phyloP scores from a whole-genome alignment of 176 grass and related monocot species.

The Echinochloa phyllopogon region DNA sequence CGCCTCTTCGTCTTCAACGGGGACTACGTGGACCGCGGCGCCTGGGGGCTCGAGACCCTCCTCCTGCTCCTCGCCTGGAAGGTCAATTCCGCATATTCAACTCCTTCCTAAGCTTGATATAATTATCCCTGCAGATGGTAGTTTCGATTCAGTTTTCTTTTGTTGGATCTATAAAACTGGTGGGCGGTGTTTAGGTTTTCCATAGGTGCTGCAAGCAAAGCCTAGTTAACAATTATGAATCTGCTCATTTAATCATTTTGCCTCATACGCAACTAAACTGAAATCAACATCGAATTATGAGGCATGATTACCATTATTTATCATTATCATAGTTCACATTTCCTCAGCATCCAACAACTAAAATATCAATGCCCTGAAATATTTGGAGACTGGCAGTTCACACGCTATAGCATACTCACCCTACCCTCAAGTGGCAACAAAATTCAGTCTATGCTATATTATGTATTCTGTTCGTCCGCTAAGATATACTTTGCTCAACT shows the following conservation, averaged over 20 bases:
- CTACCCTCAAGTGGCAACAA: not conserved
- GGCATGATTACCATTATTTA: not conserved
- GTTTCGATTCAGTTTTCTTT: not conserved
- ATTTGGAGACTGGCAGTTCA: not conserved
- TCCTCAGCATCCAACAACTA: not conserved
- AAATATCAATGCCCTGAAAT: not conserved
- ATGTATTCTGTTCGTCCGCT: not conserved
- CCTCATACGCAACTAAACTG: too few relatives aligned
- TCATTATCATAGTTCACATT: not conserved
- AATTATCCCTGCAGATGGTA: not conserved
- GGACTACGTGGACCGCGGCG: constrained; percentile 93
- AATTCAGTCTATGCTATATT: not conserved
- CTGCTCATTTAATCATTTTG: too few relatives aligned
- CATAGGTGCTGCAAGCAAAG: not conserved
- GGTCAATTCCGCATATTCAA: constrained; percentile 45
- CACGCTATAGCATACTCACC: not conserved
- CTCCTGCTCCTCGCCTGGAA: constrained; percentile 93
- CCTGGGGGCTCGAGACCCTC: constrained; percentile 94
- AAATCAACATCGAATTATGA: too few relatives aligned
- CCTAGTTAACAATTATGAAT: not conserved
- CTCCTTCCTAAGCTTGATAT: not conserved
- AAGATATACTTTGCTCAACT: not conserved
- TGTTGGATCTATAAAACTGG: not conserved
- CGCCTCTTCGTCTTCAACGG: constrained; percentile 96
- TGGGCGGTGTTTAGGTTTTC: not conserved